Base-by-base conservation (phyloP, 192 early-diverging fungal genomes). In the Podila clonocystis region DNA sequence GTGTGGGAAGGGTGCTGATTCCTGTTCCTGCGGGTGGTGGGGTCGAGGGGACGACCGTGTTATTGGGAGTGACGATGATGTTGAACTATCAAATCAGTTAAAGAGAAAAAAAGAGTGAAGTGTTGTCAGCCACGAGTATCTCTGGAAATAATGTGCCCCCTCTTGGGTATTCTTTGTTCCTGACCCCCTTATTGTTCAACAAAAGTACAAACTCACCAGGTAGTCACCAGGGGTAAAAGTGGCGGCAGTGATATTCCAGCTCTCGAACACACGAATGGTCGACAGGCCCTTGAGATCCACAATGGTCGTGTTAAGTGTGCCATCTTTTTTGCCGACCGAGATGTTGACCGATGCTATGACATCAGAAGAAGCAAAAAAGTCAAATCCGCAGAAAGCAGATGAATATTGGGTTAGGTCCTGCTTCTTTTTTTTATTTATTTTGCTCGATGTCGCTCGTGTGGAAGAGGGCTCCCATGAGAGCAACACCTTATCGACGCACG, bases 271-370 rank as follows among this genome's bases (percentile, higher is more conserved):
- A 9, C 20, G 17, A 5, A 72, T 17, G 28, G 28, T 62, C 17
- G 58, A 24, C 30, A 26, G 36, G 0, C 30, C 28, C 6, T 55
- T 29, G 57, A 63, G 31, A 22, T 31, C 34, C 12, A 58, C 65
- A 49, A 79, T 64, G 48, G 76, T 79, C 22, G 36, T 63, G 63
- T 79, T 79, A 28, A n/a, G 28, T 3, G 76, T 50, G 12, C 76
- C 70, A n/a, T 79, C 76, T n/a, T 36, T 67, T 52, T 72, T 72
- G 19, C 70, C 59, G 28, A 72, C 61, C 36, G 76, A 58, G 58
- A 79, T 58, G 20, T 62, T 5, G 48, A 72, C 63, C 11, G 76
- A n/a, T n/a, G n/a, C n/a, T n/a, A n/a, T n/a, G n/a, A n/a, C n/a
- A n/a, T n/a, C n/a, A n/a, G n/a, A n/a, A n/a, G n/a, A 67, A 22